Evolutionary conservation across 176 grass and related monocot species (phyloP).

Genomic region (Paspalum notatum): DNA sequence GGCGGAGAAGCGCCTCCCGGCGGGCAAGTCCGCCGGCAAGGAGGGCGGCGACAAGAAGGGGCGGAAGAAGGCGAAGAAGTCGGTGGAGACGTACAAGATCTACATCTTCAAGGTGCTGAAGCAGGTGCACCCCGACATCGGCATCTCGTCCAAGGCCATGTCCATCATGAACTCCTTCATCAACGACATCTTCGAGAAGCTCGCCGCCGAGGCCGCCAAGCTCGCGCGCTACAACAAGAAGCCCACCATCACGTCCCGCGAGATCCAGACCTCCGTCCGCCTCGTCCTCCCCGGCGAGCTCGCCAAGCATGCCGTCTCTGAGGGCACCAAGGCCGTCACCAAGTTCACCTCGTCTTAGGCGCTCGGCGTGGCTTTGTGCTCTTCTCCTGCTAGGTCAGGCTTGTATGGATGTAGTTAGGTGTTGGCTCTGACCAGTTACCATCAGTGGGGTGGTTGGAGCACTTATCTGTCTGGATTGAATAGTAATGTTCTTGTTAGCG

Average conservation of each 20-base stretch:
- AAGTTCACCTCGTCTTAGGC: constrained; percentile 36
- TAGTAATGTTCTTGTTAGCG: too few species aligned
- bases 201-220: constrained; percentile 45
- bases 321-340: constrained; percentile 60
- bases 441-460: too few species aligned
- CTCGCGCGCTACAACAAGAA: constrained; percentile 82
- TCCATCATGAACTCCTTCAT: constrained; percentile 84
- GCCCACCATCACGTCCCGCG: constrained; percentile 37
- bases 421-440: too few species aligned
- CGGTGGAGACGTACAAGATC: constrained; percentile 85
- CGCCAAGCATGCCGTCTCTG: constrained; percentile 57
- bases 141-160: constrained; percentile 77
- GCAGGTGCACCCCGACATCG: constrained; percentile 77
- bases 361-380: too few species aligned
- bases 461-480: too few species aligned
- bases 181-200: constrained; percentile 83
- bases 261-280: constrained; percentile 48
- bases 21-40: constrained; percentile 25
- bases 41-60: constrained; percentile 51
- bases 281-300: constrained; percentile 55
- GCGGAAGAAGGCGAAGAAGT: constrained; percentile 59
- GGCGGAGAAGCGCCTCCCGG: neutral
- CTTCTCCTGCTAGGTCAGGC: too few species aligned
- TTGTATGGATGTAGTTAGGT: too few species aligned
- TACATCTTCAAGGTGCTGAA: constrained; percentile 95